These are phyloP conservation scores for Vickermania ingenoplastis DNA, from an alignment of 208 protist species.

Conservation along the genomic window DNA sequence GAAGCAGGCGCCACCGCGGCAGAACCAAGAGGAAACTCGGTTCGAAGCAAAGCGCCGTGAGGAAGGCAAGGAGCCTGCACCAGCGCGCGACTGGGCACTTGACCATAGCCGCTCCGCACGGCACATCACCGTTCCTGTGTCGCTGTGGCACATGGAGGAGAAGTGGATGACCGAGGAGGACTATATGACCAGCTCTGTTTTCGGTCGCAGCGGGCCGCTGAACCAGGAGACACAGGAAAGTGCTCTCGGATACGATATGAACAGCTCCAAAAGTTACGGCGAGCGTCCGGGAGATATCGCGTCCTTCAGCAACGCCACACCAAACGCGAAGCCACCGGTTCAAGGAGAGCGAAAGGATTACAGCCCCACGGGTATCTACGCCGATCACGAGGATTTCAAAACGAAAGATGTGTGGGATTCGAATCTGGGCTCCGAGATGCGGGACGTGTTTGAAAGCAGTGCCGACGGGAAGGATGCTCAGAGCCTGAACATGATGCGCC, in stretches of 20 bases:
- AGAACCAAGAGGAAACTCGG: conserved; percentile 50
- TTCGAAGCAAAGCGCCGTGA: conserved; percentile 52
- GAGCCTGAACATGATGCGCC: conserved; percentile 75
- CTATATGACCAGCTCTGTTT: conserved; percentile 70
- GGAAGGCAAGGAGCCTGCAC: conserved; percentile 20
- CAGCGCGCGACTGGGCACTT: conserved; percentile 62
- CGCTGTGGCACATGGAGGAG: conserved; percentile 87
- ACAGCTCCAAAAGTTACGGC: conserved; percentile 60
- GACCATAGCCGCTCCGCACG: conserved; percentile 68
- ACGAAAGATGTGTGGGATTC: conserved; percentile 78
- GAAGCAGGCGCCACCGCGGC: conserved; percentile 42
- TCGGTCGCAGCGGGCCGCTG: conserved; percentile 70
- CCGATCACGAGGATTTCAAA: conserved; percentile 68
- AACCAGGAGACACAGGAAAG: conserved; percentile 87
- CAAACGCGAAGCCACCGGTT: conserved; percentile 46
- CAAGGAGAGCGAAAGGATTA: conserved; percentile 76
- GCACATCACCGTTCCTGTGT: conserved; percentile 75
- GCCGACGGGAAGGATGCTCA: conserved; percentile 68
- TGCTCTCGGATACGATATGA: conserved; percentile 79
- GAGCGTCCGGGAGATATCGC: conserved; percentile 62
- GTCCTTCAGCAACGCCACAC: conserved; percentile 29
- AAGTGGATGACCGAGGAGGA: conserved; percentile 87
- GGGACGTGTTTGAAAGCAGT: conserved; percentile 55
- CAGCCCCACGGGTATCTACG: conserved; percentile 75
- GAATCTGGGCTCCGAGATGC: conserved; percentile 62